Base-by-base conservation (phyloP, 2,329 filamentous ascomycete species). In the Cordyceps cicadae region DNA sequence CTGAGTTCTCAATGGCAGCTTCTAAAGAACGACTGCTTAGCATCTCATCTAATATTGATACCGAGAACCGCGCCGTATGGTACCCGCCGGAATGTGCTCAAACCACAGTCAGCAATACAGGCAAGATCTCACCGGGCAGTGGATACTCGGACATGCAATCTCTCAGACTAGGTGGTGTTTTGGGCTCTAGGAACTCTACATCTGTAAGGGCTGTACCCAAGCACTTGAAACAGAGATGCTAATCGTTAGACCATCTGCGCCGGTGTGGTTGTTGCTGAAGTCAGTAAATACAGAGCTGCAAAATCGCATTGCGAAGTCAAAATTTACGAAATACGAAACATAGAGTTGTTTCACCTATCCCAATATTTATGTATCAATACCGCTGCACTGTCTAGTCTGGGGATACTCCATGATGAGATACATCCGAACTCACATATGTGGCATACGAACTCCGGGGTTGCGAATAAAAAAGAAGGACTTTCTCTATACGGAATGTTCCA, bases 401-500 rank as follows among this genome's bases (percentile, higher is more conserved):
- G 97, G 67, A 90, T 99, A 32, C 79, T 96, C 29, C 87, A 88
- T 60, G 85, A 88, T 1, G 92, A 97, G 70, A 84, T 84, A 12
- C 91, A 96, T 71, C 92, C 90, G 5, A 92, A 91, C 68, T 86
- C 83, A 53, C 88, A 93, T 64, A 89, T 87, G 66, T 87, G 88
- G 74, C 89, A 88, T 21, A 50, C 39, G n/a, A 54, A 21, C 14
- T 54, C 45, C 7, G 34, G 39, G 4, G 34, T n/a, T 9, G 49
- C 43, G 34, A 43, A 55, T 15, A 45, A 83, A 0, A 96, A 93
- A 71, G 92, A 96, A 74, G 88, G 85, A 17, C 79, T 94, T 1
- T 97, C 90, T 0, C 76, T 96, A 0, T 96, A 89, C 70, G 92
- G 90, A 0, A 76, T 97, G 0, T 95, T 97, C 63, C 85, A 88